Conservation (phyloP, 2,329 filamentous ascomycete species). For the Diaporthe aspalathi region DNA sequence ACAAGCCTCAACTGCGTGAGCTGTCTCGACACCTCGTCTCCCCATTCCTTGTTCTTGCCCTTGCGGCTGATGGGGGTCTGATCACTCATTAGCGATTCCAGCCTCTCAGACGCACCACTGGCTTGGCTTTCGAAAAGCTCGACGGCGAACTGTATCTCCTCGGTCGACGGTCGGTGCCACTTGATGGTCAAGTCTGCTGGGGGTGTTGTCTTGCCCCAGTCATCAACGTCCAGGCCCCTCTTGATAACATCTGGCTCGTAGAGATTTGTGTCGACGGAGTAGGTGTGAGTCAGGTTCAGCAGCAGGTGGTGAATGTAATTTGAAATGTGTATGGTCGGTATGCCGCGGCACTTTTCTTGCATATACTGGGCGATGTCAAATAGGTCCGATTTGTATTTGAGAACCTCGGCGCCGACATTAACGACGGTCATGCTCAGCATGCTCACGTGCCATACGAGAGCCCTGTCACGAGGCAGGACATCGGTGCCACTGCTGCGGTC, state of each 20-base stretch:
- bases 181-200: conserved; percentile 83
- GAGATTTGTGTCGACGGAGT: conserved; percentile 88
- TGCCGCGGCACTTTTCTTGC: conserved; percentile 93
- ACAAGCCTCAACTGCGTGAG: conserved; percentile 89
- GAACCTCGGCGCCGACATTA: conserved; percentile 89
- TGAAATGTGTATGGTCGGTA: conserved; percentile 94
- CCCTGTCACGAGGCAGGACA: conserved; percentile 90
- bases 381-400: conserved; percentile 89
- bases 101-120: conserved; percentile 77
- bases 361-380: conserved; percentile 94
- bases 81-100: conserved; percentile 84
- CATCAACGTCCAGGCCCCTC: conserved; percentile 77
- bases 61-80: conserved; percentile 86
- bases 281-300: conserved; percentile 93
- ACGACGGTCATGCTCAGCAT: conserved; percentile 99
- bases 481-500: conserved; percentile 94
- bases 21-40: conserved; percentile 92
- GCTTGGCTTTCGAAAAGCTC: conserved; percentile 89
- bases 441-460: conserved; percentile 91
- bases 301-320: conserved; percentile 98
- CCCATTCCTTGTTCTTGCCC: conserved; percentile 98
- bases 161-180: conserved; percentile 83
- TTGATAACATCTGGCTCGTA: conserved; percentile 83
- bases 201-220: conserved; percentile 86
- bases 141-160: conserved; percentile 89